Evolutionary conservation across 768 basidiomycete genomes (phyloP).

Genomic region (Crepidotus variabilis): DNA sequence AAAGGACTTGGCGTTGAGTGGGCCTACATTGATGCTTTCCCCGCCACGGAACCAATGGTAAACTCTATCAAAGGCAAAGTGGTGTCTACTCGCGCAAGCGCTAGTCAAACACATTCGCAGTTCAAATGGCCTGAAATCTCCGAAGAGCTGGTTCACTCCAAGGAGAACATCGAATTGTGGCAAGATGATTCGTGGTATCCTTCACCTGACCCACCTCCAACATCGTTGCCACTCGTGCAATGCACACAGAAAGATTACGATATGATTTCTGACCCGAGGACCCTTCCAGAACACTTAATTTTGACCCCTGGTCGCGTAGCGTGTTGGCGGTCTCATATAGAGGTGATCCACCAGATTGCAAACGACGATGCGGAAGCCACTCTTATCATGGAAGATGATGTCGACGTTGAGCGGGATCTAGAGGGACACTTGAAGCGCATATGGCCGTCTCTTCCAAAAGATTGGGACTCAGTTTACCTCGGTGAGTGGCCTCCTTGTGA

Average conservation of each 20-base stretch:
- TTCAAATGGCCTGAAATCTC: slow-evolving; percentile 27
- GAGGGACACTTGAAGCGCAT: slow-evolving; percentile 32
- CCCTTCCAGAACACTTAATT: slow-evolving; percentile 41
- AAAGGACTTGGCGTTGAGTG: slow-evolving; percentile 42
- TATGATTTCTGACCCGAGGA: slow-evolving; percentile 28
- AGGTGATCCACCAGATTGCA: slow-evolving; percentile 42
- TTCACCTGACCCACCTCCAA: neutral
- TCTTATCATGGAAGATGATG: slow-evolving; percentile 73
- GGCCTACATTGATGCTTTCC: slow-evolving; percentile 50
- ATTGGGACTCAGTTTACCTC: slow-evolving; percentile 75
- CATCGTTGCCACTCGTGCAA: slow-evolving; percentile 33
- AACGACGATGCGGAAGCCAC: slow-evolving; percentile 29
- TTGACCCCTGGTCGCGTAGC: slow-evolving; percentile 61
- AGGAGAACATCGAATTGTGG: slow-evolving; percentile 4
- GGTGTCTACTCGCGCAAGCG: slow-evolving; percentile 21
- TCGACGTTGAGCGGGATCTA: slow-evolving; percentile 73
- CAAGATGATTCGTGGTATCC: neutral
- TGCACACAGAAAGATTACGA: slow-evolving; percentile 29
- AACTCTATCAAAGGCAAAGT: slow-evolving; percentile 42
- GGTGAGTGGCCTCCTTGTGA: slow-evolving; percentile 33
- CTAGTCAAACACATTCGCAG: neutral
- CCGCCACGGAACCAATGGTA: slow-evolving; percentile 35
- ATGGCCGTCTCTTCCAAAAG: slow-evolving; percentile 50
- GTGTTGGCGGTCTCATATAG: slow-evolving; percentile 70
- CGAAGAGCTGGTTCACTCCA: slow-evolving; percentile 21